Conservation (phyloP, 306 rosid genomes). For the Heteromeles arbutifolia region DNA sequence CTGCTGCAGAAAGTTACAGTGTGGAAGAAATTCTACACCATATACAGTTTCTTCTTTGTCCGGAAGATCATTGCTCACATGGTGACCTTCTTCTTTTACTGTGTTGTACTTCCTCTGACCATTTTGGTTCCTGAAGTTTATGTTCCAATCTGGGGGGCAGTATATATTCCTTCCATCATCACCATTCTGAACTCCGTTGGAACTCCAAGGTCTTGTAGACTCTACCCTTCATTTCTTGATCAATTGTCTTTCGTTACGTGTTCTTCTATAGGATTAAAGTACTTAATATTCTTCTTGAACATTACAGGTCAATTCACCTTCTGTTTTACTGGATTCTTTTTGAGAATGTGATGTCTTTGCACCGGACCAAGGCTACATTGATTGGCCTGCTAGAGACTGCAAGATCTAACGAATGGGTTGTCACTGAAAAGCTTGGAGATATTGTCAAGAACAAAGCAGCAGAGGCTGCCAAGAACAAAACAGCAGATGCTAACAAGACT, state of each 20-base stretch:
- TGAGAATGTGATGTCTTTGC: constrained; percentile 97
- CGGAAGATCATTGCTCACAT: constrained; percentile 88
- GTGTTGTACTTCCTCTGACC: constrained; percentile 89
- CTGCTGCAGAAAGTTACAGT: constrained; percentile 67
- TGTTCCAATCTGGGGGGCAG: constrained; percentile 99
- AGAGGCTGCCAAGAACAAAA: constrained; percentile 69
- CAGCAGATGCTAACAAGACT: constrained; percentile 64
- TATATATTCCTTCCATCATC: constrained; percentile 90
- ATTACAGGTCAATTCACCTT: constrained; percentile 81
- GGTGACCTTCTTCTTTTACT: constrained; percentile 94
- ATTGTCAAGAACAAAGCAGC: constrained; percentile 58
- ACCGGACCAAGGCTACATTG: constrained; percentile 90
- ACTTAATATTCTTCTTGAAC: constrained; percentile 1
- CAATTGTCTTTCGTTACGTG: background rate
- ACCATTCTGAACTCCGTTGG: constrained; percentile 97
- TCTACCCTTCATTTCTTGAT: background rate
- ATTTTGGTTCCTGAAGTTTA: constrained; percentile 92
- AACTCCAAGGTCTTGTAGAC: constrained; percentile 74
- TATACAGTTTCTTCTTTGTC: constrained; percentile 95
- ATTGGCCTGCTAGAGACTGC: constrained; percentile 85
- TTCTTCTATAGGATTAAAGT: background rate
- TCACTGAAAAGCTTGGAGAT: constrained; percentile 94
- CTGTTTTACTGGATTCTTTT: constrained; percentile 97
- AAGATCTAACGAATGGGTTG: constrained; percentile 95
- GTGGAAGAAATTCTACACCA: constrained; percentile 95